These are phyloP conservation scores for Pseudisothecium myosuroides DNA, from an alignment of 225 moss, liverwort and hornwort species.

Conservation along the genomic window DNA sequence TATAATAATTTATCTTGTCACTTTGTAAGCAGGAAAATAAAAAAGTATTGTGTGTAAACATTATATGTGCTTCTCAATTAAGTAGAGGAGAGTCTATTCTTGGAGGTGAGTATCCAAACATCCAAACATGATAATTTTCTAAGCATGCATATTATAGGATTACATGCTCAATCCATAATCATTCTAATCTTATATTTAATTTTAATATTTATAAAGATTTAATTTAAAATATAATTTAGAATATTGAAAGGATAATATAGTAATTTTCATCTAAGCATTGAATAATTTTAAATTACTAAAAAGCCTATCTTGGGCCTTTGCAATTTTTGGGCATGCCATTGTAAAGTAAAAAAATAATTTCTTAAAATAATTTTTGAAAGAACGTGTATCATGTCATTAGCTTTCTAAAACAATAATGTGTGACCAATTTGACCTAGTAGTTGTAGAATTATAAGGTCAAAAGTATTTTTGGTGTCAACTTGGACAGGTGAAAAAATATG, in stretches of 20 bases:
- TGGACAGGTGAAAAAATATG: too few species aligned
- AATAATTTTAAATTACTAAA: neutral
- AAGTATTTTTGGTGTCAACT: too few species aligned
- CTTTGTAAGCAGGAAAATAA: neutral
- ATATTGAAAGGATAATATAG: neutral
- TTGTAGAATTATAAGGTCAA: neutral
- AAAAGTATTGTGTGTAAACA: neutral
- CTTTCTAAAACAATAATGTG: neutral
- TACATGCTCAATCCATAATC: neutral
- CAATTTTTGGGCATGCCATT: rapidly evolving
- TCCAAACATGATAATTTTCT: neutral
- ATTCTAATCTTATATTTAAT: neutral
- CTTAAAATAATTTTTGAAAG: rapidly evolving
- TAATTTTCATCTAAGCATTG: neutral
- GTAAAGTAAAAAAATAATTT: neutral
- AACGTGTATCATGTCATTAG: neutral
- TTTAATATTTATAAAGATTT: neutral
- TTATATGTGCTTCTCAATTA: neutral
- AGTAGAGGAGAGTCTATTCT: neutral
- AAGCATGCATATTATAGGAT: neutral
- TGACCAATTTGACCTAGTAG: rapidly evolving
- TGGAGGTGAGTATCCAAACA: neutral
- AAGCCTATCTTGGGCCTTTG: neutral
- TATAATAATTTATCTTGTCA: neutral
- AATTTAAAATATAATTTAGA: neutral